Base-by-base conservation (phyloP, 345 rosid species). In the Lepidium africanum region DNA sequence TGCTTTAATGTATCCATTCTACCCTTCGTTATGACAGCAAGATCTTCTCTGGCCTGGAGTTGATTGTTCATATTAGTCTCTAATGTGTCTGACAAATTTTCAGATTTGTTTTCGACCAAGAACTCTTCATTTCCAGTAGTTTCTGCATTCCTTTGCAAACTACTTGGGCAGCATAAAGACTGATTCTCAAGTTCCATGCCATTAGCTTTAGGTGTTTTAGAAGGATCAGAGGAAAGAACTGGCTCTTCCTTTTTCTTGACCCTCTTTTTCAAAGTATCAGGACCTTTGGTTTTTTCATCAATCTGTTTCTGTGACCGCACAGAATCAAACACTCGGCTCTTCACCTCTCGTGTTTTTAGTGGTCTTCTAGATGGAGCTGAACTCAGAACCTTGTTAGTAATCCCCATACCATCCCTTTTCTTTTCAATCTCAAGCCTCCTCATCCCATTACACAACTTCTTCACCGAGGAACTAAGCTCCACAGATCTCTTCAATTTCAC, bases 301-400 rank as follows among this genome's bases (percentile, higher is more conserved):
- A 73, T 84, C 62, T 66, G 61, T 33, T 68, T 86, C 58, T 71
- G 48, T 77, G 78, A 58, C 55, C 30, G 65, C 59, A 85, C 33
- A 3, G 84, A 85, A 81, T 89, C 93, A 80, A 72, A 91, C 46
- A 89, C 96, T 76, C 99, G 80, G 81, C 99, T 91, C 67, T 87
- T 91, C 72, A 91, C 96, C 80, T 87, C 93, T 55, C 96, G 74
- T 45, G 79, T 83, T 77, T 81, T 77, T 12, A 74, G 39, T 52
- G 78, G 83, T 51, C 71, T 90, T 72, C 71, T 81, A 55, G 81
- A 42, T 63, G 77, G 74, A 49, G 71, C 85, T 23, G 72, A 48
- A 45, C 81, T 72, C 56, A 37, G 37, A 37, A 52, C 67, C 65
- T 65, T 76, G 5, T 37, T 76, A 38, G 71, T 68, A 63, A 10